phyloP scores from a whole-genome alignment of 805 yeast genomes.

The Helenozyma rhizophorensis region DNA sequence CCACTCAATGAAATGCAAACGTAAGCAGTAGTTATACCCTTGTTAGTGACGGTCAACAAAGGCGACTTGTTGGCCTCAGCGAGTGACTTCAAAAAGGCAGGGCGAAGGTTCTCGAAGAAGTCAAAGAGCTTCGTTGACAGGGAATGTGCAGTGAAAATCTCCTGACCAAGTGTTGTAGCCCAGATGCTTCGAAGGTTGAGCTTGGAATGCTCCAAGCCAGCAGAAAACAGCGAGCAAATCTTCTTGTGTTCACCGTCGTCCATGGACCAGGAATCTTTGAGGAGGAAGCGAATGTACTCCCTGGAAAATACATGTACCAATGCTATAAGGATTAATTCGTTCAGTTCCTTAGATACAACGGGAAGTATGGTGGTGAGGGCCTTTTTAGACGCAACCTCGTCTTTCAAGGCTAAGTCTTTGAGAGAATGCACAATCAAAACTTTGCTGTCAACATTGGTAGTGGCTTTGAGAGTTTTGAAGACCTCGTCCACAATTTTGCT shows the following conservation, averaged over 20 bases:
- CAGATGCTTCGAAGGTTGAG: slow-evolving; percentile 61
- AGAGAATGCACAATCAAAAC: slow-evolving; percentile 46
- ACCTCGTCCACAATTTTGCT: slow-evolving; percentile 47
- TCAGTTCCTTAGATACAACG: slow-evolving; percentile 66
- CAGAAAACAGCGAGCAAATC: slow-evolving; percentile 32
- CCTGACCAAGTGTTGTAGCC: slow-evolving; percentile 49
- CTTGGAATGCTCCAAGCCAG: slow-evolving; percentile 67
- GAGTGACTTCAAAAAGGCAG: slow-evolving; percentile 23
- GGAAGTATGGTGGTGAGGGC: slow-evolving; percentile 44
- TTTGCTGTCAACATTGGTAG: slow-evolving; percentile 64
- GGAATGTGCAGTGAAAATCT: slow-evolving; percentile 13
- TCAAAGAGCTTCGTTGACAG: slow-evolving; percentile 3
- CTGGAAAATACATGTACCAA: slow-evolving; percentile 47
- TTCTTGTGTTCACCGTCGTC: slow-evolving; percentile 10
- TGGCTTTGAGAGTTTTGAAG: slow-evolving; percentile 51
- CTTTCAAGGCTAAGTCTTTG: slow-evolving; percentile 21
- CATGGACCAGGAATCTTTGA: slow-evolving; percentile 3
- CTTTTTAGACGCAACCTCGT: slow-evolving; percentile 16
- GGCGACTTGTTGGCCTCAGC: slow-evolving; percentile 50
- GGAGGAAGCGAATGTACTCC: slow-evolving; percentile 35
- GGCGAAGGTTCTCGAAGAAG: slow-evolving; percentile 14
- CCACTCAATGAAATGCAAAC: slow-evolving; percentile 35
- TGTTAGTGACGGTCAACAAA: slow-evolving; percentile 46
- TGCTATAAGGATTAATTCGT: slow-evolving; percentile 56
- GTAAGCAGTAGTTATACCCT: slow-evolving; percentile 52